Evolutionary conservation across 768 basidiomycete genomes (phyloP).

Genomic region (Phaffia australis): DNA sequence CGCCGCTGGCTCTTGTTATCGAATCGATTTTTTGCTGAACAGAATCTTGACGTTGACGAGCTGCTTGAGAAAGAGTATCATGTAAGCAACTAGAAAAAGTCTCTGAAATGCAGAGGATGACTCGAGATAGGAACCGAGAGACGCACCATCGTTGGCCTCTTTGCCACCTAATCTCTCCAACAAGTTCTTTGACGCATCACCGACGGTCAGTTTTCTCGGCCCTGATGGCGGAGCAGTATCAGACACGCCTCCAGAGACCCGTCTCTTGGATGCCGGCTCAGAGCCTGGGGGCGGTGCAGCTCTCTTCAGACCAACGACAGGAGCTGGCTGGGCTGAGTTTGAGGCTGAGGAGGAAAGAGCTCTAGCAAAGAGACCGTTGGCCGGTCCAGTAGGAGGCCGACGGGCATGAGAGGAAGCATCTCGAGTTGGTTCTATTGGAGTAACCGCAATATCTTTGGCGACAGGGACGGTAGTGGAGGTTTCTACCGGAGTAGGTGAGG

Average conservation of each 20-base stretch:
- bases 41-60: conserved; percentile 13
- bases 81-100: not conserved
- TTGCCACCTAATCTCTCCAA: conserved; percentile 10
- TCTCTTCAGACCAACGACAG: not conserved
- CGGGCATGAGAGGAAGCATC: conserved; percentile 40
- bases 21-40: conserved; percentile 20
- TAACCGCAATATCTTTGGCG: conserved; percentile 12
- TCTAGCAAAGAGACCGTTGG: conserved; percentile 1
- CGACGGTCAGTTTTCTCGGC: not conserved
- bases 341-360: conserved; percentile 3
- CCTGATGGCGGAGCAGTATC: conserved; percentile 6
- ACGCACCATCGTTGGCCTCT: conserved; percentile 10
- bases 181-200: conserved; percentile 1
- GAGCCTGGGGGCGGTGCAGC: not conserved
- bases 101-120: not conserved
- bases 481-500: not conserved
- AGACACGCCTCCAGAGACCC: not conserved
- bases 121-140: not conserved
- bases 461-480: conserved; percentile 5
- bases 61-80: not conserved
- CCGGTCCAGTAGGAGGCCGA: conserved; percentile 40
- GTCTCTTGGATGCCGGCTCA: conserved; percentile 13
- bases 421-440: not conserved
- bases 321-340: not conserved
- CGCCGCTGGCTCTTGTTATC: conserved; percentile 7